Conservation (phyloP, 768 basidiomycete species). For the Termitomyces sp. region DNA sequence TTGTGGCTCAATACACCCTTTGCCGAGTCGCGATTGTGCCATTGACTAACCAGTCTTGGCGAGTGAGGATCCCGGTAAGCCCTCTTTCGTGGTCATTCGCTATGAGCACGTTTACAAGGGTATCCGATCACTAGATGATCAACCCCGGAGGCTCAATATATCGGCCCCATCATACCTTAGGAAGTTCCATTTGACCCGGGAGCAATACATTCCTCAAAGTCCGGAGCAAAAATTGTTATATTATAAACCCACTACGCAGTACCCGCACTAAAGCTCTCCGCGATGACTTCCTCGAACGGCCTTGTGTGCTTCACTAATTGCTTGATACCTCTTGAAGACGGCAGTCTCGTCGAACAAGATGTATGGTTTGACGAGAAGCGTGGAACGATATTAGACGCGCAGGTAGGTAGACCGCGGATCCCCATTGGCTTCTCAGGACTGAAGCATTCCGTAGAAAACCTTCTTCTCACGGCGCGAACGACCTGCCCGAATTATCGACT, state of each 20-base stretch:
- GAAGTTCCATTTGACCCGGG: slow-evolving; percentile 19
- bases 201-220: slow-evolving; percentile 13
- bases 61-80: background rate
- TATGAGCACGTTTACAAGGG: background rate
- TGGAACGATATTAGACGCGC: slow-evolving; percentile 75
- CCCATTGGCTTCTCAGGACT: slow-evolving; percentile 5
- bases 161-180: slow-evolving; percentile 10
- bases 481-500: slow-evolving; percentile 63
- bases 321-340: slow-evolving; percentile 76
- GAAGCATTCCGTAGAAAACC: slow-evolving; percentile 47
- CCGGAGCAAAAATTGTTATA: slow-evolving; percentile 9
- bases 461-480: slow-evolving; percentile 64
- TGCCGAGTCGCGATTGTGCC: background rate
- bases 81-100: background rate
- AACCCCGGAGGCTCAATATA: background rate
- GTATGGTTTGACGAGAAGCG: slow-evolving; percentile 78
- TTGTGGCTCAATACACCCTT: slow-evolving; percentile 2
- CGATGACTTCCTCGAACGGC: slow-evolving; percentile 54
- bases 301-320: slow-evolving; percentile 90
- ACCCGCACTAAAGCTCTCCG: background rate
- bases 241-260: slow-evolving; percentile 6
- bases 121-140: background rate
- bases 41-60: background rate
- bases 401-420: slow-evolving; percentile 40
- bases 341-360: slow-evolving; percentile 68